Evolutionary conservation across 2,329 filamentous ascomycete genomes (phyloP), one percentile per base, ranked within the genome.

Genomic region (Scedosporium apiospermum): DNA sequence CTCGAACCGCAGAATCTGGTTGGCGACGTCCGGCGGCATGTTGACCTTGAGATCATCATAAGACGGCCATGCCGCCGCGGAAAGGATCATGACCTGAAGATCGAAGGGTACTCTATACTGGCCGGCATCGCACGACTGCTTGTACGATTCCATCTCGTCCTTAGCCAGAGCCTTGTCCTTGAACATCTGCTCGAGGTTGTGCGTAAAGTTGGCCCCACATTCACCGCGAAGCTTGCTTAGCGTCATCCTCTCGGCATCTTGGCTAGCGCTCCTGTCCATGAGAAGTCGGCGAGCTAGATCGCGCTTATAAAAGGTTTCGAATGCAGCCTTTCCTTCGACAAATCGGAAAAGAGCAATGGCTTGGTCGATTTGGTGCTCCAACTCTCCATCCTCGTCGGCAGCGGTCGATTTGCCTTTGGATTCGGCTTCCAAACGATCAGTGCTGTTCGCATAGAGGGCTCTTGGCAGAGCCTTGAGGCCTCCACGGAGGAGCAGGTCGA

Each of bases 281-380:
- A 99, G 81, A 51, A 99, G 77, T 57, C 95, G 85, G 16, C 93
- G 85, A 1, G 96, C 93, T 60, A 99, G 82, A 71, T 98, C 95
- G 70, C 95, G 96, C 79, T 99, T 99, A 82, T 99, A 99, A 72
- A 99, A 99, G 1, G 95, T 93, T 73, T 99, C 95, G 66, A 99
- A 99, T 0, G 97, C 90, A 62, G 96, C 93, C 73, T 99, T 99
- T 67, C 95, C 95, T 71, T 98, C 88, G 41, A 99, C 91, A 73
- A 98, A 98, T 4, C 96, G 86, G 82, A 99, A 99, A 4, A 99
- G 80, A 73, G 98, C 93, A 2, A 99, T 80, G 0, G 91, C 93
- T 71, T 96, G 90, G 68, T 99, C 93, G 10, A 99, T 81, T 72
- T 98, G 95, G 44, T 89, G 86, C 70, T 96, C 92, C 64, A 99